Base-by-base conservation (phyloP, 495 filamentous ascomycete species). In the Trichocladium uniseriatum region DNA sequence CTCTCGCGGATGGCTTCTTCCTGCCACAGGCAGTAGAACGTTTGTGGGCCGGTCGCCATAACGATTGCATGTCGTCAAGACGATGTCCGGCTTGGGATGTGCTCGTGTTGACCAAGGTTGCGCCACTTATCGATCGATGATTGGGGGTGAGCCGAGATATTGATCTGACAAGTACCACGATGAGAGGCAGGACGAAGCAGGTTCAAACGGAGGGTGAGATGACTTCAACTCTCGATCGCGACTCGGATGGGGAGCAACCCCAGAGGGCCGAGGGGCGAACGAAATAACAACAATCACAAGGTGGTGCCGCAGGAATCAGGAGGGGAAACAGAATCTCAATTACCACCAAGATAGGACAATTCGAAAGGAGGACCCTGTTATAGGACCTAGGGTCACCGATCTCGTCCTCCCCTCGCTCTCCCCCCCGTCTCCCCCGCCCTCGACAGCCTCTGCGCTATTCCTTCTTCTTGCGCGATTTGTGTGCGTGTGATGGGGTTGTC, bases 21-120 rank as follows among this genome's bases (percentile, higher is more conserved):
- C 69, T 76, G 62, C 75, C 77, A 78, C 61, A 81, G 61, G 72
- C 65, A 58, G 64, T 71, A 73, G 66, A 75, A 72, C 59, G 65
- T 52, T 60, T 69, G 65, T 54, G 68, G 60, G 48, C 51, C 61
- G 55, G 62, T 62, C 57, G 70, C 70, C 72, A 75, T 75, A 61
- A n/a, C 63, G 64, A 51, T 68, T 48, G 69, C 70, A 72, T 72
- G 57, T 66, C 65, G 66, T 55, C 49, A 59, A 55, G 59, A 54
- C 35, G 51, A 54, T 43, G 27, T 42, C 31, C 15, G 22, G 27
- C 29, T 24, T 38, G 2, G 27, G 38, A 53, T 42, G 42, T 53
- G 43, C 35, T 10, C 43, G 44, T 24, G 16, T 16, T 39, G 6
- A 29, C 36, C 28, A 19, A 38, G 38, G 8, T 14, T 7, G 38